Percentiles rank a stretch among this genome's conserved stretches.
Evolutionary conservation across 306 rosid genomes (phyloP).

Genomic region (Begonia fuchsioides): DNA sequence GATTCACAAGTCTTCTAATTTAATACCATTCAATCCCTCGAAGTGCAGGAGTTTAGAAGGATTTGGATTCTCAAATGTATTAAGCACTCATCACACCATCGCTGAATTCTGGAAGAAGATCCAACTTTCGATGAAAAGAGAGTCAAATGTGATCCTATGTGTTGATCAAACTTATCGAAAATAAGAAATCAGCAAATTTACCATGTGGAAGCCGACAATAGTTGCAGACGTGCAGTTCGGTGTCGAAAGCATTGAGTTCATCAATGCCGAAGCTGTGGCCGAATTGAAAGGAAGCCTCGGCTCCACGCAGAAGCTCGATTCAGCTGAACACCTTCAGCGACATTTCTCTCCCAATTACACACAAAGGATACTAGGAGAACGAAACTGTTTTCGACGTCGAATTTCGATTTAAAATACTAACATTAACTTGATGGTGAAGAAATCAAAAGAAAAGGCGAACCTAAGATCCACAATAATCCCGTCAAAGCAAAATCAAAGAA

Average conservation of each 20-base stretch:
- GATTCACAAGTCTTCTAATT: conserved; percentile 20
- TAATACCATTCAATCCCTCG: conserved; percentile 37
- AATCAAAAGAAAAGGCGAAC: background rate
- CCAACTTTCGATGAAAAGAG: conserved; percentile 1
- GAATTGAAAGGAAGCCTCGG: conserved; percentile 83
- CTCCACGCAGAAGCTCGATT: conserved; percentile 61
- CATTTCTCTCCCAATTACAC: background rate
- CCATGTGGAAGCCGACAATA: conserved; percentile 72
- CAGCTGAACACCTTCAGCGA: conserved; percentile 41
- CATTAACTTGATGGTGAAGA: background rate
- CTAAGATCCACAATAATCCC: too few relatives aligned
- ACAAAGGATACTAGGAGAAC: background rate
- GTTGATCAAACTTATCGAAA: too few relatives aligned
- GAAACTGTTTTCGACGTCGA: background rate
- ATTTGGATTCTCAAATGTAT: conserved; percentile 33
- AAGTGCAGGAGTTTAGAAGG: conserved; percentile 28
- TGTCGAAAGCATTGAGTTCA: conserved; percentile 77
- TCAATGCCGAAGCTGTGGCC: conserved; percentile 69
- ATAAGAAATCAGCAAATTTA: conserved; percentile 6
- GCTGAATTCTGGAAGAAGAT: conserved; percentile 56
- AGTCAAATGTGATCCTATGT: background rate
- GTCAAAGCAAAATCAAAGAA: background rate
- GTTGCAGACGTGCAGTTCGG: conserved; percentile 29
- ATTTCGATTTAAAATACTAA: background rate
- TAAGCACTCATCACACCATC: conserved; percentile 67